Evolutionary conservation across 208 protist genomes (phyloP).

Genomic region (Wallacemonas rigidus): DNA sequence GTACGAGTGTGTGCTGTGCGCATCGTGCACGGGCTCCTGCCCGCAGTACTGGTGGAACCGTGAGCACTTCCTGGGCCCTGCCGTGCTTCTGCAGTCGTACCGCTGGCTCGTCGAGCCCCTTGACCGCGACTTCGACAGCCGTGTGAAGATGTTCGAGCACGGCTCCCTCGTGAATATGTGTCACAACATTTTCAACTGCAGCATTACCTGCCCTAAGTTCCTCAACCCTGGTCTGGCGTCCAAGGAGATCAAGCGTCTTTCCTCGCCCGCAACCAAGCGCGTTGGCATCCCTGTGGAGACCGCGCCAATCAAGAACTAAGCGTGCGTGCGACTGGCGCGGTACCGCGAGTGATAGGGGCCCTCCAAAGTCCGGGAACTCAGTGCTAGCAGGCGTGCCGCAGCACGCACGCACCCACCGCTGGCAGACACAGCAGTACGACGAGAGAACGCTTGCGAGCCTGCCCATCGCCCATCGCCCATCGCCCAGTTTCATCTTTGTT

Average conservation of each 20-base stretch:
- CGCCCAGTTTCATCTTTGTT: neutral
- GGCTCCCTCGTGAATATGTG: slow-evolving; percentile 88
- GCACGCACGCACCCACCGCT: neutral
- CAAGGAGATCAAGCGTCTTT: slow-evolving; percentile 89
- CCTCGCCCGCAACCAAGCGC: slow-evolving; percentile 56
- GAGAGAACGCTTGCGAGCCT: too few species aligned
- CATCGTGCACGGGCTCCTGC: slow-evolving; percentile 85
- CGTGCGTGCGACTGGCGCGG: neutral
- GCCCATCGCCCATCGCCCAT: too few species aligned
- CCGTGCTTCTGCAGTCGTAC: slow-evolving; percentile 89
- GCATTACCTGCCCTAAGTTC: slow-evolving; percentile 90
- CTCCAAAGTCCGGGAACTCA: too few species aligned
- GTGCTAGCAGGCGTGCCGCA: neutral
- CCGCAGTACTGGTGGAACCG: slow-evolving; percentile 94
- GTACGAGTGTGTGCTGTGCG: slow-evolving; percentile 92
- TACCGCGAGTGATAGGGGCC: too few species aligned
- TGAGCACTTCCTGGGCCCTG: slow-evolving; percentile 89
- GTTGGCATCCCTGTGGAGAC: slow-evolving; percentile 50
- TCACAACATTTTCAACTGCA: slow-evolving; percentile 94
- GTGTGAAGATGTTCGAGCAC: slow-evolving; percentile 87
- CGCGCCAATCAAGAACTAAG: slow-evolving; percentile 30
- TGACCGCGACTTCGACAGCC: slow-evolving; percentile 83
- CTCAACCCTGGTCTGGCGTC: slow-evolving; percentile 86
- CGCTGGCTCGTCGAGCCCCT: slow-evolving; percentile 90
- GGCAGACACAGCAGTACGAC: too few species aligned